These are phyloP conservation scores for Pyracantha coccinea DNA, from an alignment of 331 rosid genomes.

Conservation along the genomic window DNA sequence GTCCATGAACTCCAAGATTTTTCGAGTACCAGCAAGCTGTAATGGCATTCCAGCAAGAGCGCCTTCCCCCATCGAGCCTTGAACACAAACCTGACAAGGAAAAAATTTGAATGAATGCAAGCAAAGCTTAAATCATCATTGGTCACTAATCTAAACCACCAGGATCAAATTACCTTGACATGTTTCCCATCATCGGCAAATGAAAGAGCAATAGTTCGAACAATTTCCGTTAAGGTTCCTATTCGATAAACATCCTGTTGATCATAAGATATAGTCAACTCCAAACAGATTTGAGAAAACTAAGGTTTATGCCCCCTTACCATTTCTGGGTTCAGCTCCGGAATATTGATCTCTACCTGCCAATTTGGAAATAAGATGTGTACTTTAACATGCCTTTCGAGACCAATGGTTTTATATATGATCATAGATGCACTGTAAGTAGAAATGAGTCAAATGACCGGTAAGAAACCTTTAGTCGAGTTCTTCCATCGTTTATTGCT, in stretches of 20 bases:
- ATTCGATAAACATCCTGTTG: constrained; percentile 93
- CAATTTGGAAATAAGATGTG: constrained; percentile 1
- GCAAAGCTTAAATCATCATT: neutral
- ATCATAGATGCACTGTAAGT: neutral
- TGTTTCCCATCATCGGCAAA: constrained; percentile 90
- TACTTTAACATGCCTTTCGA: neutral
- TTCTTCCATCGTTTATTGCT: constrained; percentile 63
- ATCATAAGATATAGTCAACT: constrained; percentile 34
- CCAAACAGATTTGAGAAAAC: constrained; percentile 4
- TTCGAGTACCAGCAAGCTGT: constrained; percentile 90
- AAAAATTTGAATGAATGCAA: constrained; percentile 9
- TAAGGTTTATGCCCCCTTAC: constrained; percentile 28
- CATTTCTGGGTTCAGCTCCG: constrained; percentile 94
- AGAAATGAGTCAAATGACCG: neutral
- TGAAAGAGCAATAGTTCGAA: constrained; percentile 80
- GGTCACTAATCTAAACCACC: neutral
- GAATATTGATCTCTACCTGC: constrained; percentile 94
- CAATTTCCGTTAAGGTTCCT: constrained; percentile 89
- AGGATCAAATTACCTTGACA: constrained; percentile 56
- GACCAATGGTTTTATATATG: neutral
- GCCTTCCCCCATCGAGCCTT: constrained; percentile 99
- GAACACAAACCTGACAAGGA: constrained; percentile 76
- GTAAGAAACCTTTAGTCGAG: constrained; percentile 54
- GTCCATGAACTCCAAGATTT: constrained; percentile 92
- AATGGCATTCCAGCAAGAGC: constrained; percentile 96